Percentiles rank a stretch among this genome's conserved stretches.
Evolutionary conservation across 2,329 filamentous ascomycete species (phyloP).

Genomic region (Talaromyces funiculosus): DNA sequence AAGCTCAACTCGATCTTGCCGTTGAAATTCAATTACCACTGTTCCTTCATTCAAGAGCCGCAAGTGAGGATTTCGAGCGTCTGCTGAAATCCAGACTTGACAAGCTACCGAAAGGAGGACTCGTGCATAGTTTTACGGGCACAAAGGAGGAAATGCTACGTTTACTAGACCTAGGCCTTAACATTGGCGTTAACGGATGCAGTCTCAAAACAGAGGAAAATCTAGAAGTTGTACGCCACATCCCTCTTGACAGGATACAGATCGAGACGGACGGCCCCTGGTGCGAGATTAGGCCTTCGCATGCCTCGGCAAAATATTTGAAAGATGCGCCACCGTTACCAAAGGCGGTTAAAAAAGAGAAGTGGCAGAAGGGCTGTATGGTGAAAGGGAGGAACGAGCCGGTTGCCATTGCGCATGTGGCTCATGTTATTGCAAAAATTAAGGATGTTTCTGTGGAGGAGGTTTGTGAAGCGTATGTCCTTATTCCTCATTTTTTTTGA

Average conservation of each 20-base stretch:
- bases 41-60: slow-evolving; percentile 87
- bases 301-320: slow-evolving; percentile 74
- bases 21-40: slow-evolving; percentile 73
- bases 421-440: slow-evolving; percentile 79
- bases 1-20: slow-evolving; percentile 72
- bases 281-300: slow-evolving; percentile 88
- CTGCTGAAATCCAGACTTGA: slow-evolving; percentile 61
- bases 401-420: slow-evolving; percentile 77
- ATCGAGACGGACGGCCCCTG: slow-evolving; percentile 97
- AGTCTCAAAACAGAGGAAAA: slow-evolving; percentile 94
- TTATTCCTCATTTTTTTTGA: not conserved
- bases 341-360: slow-evolving; percentile 91
- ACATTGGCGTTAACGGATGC: slow-evolving; percentile 95
- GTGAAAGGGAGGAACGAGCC: slow-evolving; percentile 95
- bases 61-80: slow-evolving; percentile 74
- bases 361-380: slow-evolving; percentile 80
- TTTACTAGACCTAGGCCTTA: slow-evolving; percentile 71
- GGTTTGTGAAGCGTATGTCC: slow-evolving; percentile 68
- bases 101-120: slow-evolving; percentile 64
- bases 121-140: slow-evolving; percentile 95
- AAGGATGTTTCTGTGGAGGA: slow-evolving; percentile 75
- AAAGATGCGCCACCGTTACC: slow-evolving; percentile 65
- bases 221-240: slow-evolving; percentile 71
- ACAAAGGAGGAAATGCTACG: slow-evolving; percentile 76
- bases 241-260: slow-evolving; percentile 76